These are phyloP conservation scores for Ampelomyces quisqualis DNA, from an alignment of 2,329 filamentous ascomycete genomes.

Conservation along the genomic window DNA sequence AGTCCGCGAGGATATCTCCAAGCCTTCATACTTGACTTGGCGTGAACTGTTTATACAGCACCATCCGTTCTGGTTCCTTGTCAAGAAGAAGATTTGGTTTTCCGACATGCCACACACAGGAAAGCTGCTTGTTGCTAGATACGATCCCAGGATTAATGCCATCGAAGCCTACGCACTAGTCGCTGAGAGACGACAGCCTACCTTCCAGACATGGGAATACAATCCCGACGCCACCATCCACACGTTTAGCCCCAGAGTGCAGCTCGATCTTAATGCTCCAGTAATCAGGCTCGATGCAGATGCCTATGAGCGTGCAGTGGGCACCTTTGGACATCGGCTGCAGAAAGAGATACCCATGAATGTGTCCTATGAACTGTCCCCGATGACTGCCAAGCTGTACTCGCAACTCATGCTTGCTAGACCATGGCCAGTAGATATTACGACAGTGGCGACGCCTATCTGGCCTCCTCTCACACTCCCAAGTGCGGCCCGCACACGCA, in stretches of 20 bases:
- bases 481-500: conserved; percentile 58
- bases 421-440: conserved; percentile 48
- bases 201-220: conserved; percentile 64
- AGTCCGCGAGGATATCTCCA: conserved; percentile 54
- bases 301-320: conserved; percentile 27
- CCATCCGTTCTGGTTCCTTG: conserved; percentile 81
- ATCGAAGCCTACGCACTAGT: conserved; percentile 81
- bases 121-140: conserved; percentile 73
- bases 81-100: conserved; percentile 82
- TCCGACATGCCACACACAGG: conserved; percentile 72
- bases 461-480: conserved; percentile 79
- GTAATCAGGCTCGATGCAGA: conserved; percentile 50
- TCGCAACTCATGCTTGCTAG: conserved; percentile 69
- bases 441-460: conserved; percentile 46
- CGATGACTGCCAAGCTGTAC: conserved; percentile 50
- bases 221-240: conserved; percentile 69
- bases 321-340: conserved; percentile 44
- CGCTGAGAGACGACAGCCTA: conserved; percentile 60
- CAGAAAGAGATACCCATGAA: conserved; percentile 55
- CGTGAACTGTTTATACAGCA: conserved; percentile 72
- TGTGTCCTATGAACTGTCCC: conserved; percentile 25
- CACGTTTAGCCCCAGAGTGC: conserved; percentile 68
- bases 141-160: conserved; percentile 68
- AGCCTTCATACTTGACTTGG: conserved; percentile 62
- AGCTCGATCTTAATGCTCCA: conserved; percentile 73